Base-by-base conservation (phyloP, 1,139 yeast genomes). In the Sporopachydermia cereana region DNA sequence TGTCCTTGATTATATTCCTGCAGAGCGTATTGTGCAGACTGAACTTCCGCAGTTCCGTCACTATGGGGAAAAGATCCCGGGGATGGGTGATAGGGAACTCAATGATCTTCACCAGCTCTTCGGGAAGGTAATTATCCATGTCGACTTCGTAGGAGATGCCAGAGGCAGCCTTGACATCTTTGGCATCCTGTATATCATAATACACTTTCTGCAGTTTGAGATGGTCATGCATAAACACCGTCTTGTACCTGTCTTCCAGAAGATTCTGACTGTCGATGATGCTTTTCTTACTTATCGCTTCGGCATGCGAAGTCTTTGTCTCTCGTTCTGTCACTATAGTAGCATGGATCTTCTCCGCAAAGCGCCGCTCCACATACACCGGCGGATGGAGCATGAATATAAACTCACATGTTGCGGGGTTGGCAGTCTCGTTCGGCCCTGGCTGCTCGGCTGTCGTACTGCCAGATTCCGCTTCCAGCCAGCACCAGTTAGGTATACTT, bases 51-150 rank as follows among this genome's bases (percentile, higher is more conserved):
- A 51, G 51, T 3, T 39, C 41, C 17, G 43, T 44, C 14, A 58
- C 45, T 7, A 55, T 53, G 9, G 42, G 45, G 3, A 55, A 53
- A 5, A 58, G 43, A 9, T 56, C 52, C 23, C 48, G 45, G 2
- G 67, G 67, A 34, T 59, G 62, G n/a, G 50, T 41, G 2, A 63
- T 44, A 0, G 66, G 66, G 12, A 63, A 49, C 36, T 59, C 60
- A 14, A 51, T 45, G 1, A 63, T 53, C 21, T 49, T 47, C 2
- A 60, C 63, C 36, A 60, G 47, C 16, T 50, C 43, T 39, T 52
- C 54, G 1, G 66, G 61, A 25, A 62, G 49, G 43, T 59, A 46
- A 41, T 58, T 59, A 12, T 59, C 57, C n/a, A 54, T 51, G 4
- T 51, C 48, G 2, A 54, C 52, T n/a, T 39, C 46, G n/a, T 34